Percentiles rank a stretch among this genome's conserved stretches.
Conservation (phyloP, 164 flowering plant species). For the Vitis vinifera region ASM3070453v1 NC_081812.1:18289001-18289500, state of each 20-base stretch:
- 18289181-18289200: slow-evolving; percentile 46
- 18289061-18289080: slow-evolving; percentile 46
- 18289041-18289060: slow-evolving; percentile 56
- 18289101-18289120: slow-evolving; percentile 43
- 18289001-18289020: slow-evolving; percentile 57
- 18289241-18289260: slow-evolving; percentile 57
- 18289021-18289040: slow-evolving; percentile 63
- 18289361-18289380: slow-evolving; percentile 43
- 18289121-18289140: slow-evolving; percentile 58
- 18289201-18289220: slow-evolving; percentile 55
- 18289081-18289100: slow-evolving; percentile 45
- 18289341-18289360: slow-evolving; percentile 48
- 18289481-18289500: slow-evolving; percentile 48
- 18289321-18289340: slow-evolving; percentile 61
- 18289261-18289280: slow-evolving; percentile 30
- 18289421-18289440: slow-evolving; percentile 55
- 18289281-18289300: slow-evolving; percentile 35
- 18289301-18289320: slow-evolving; percentile 57
- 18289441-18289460: slow-evolving; percentile 70
- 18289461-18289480: slow-evolving; percentile 45
- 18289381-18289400: slow-evolving; percentile 44
- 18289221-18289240: slow-evolving; percentile 68
- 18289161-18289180: slow-evolving; percentile 38
- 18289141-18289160: slow-evolving; percentile 54
- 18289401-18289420: slow-evolving; percentile 51